These are phyloP conservation scores for Elaeagnus macrophylla DNA, from an alignment of 306 rosid genomes.

Conservation along the genomic window DNA sequence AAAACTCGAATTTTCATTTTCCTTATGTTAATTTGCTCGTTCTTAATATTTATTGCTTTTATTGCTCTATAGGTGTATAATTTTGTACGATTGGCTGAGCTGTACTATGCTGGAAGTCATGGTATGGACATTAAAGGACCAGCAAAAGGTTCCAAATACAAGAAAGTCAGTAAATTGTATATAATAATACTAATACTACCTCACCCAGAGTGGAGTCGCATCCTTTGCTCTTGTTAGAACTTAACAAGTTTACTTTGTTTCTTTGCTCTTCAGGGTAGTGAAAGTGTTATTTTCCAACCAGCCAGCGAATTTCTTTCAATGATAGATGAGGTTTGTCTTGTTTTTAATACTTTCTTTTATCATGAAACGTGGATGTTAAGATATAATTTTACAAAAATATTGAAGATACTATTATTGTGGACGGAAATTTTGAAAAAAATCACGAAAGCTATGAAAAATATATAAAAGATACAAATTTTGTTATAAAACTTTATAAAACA, in stretches of 20 bases:
- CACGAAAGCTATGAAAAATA: too few relatives aligned
- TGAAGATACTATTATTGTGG: too few relatives aligned
- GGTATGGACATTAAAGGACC: constrained; percentile 98
- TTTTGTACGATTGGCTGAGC: constrained; percentile 73
- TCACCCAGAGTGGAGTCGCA: not conserved
- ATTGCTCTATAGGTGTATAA: constrained; percentile 45
- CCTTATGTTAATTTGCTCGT: not conserved
- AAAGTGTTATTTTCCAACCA: constrained; percentile 70
- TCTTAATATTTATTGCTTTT: not conserved
- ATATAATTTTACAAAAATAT: too few relatives aligned
- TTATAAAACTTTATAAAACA: too few relatives aligned
- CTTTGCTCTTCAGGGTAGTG: constrained; percentile 36
- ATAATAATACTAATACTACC: too few relatives aligned
- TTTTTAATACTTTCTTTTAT: too few relatives aligned
- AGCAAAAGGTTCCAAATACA: constrained; percentile 53
- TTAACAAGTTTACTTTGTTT: too few relatives aligned
- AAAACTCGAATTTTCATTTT: too few relatives aligned
- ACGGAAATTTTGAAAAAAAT: too few relatives aligned
- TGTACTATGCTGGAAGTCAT: constrained; percentile 98
- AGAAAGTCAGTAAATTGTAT: constrained; percentile 52
- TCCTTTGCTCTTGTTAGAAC: too few relatives aligned
- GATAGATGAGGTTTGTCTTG: constrained; percentile 62
- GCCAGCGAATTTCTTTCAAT: constrained; percentile 80
- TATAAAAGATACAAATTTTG: too few relatives aligned
- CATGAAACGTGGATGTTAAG: too few relatives aligned